Evolutionary conservation across 2,329 filamentous ascomycete genomes (phyloP).

Genomic region (Colletotrichum sp.): DNA sequence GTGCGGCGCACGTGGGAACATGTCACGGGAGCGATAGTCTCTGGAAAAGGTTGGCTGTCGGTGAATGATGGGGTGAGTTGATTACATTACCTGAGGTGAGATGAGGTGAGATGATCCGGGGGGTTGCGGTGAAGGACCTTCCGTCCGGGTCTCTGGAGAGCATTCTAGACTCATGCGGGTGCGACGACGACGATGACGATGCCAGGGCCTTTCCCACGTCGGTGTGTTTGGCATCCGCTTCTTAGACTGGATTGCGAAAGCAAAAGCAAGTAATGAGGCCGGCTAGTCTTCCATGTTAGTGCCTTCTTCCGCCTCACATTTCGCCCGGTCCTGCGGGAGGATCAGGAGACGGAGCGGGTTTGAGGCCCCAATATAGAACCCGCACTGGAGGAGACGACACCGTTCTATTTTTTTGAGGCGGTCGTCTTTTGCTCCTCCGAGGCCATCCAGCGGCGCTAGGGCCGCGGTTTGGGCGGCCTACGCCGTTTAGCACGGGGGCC

Average conservation of each 20-base stretch:
- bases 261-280: not conserved
- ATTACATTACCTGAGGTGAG: not conserved
- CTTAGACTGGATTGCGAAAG: not conserved
- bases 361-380: not conserved
- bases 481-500: not conserved
- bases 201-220: not conserved
- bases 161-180: not conserved
- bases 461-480: not conserved
- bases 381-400: not conserved
- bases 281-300: not conserved
- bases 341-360: not conserved
- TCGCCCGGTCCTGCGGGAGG: not conserved
- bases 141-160: not conserved
- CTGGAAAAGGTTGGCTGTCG: not conserved
- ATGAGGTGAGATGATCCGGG: not conserved
- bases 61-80: not conserved
- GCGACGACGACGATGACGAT: not conserved
- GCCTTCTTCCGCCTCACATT: not conserved
- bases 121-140: not conserved
- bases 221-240: not conserved
- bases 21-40: not conserved
- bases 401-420: not conserved
- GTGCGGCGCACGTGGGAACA: constrained; percentile 9
- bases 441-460: not conserved
- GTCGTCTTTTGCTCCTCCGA: not conserved